These are phyloP conservation scores for Verticillium isaacii DNA, from an alignment of 2,329 filamentous ascomycete species.

Conservation along the genomic window DNA sequence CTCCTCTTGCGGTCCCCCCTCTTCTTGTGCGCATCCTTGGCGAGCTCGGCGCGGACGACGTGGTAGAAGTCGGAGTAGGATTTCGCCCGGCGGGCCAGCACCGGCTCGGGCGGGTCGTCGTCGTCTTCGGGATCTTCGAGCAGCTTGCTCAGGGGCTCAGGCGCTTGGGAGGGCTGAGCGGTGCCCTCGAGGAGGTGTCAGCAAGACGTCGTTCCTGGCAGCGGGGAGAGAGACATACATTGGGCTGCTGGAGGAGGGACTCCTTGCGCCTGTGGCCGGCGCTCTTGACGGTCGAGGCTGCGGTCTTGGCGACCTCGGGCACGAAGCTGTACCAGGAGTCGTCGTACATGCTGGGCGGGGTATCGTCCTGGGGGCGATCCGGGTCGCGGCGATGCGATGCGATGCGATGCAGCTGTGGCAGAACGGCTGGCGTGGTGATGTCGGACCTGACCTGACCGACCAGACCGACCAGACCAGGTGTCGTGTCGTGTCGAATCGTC, in stretches of 20 bases:
- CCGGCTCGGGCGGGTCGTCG: slow-evolving; percentile 61
- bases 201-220: not conserved
- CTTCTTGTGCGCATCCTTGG: slow-evolving; percentile 40
- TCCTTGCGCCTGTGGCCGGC: slow-evolving; percentile 60
- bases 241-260: slow-evolving; percentile 64
- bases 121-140: slow-evolving; percentile 51
- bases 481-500: not conserved
- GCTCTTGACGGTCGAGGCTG: slow-evolving; percentile 34
- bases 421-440: not conserved
- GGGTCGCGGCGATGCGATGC: not conserved
- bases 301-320: slow-evolving; percentile 52
- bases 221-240: slow-evolving; percentile 37
- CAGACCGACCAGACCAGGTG: not conserved
- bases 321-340: slow-evolving; percentile 81
- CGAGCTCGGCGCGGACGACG: slow-evolving; percentile 52
- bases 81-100: slow-evolving; percentile 60
- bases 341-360: slow-evolving; percentile 60
- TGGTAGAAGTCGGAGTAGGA: slow-evolving; percentile 78
- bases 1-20: slow-evolving; percentile 29
- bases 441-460: not conserved
- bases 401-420: not conserved
- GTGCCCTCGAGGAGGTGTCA: slow-evolving; percentile 40
- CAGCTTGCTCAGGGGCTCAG: slow-evolving; percentile 52
- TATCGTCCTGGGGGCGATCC: not conserved
- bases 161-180: slow-evolving; percentile 43